phyloP scores from a whole-genome alignment of 495 filamentous ascomycete genomes.

The Aspergillus homomorphus region DNA sequence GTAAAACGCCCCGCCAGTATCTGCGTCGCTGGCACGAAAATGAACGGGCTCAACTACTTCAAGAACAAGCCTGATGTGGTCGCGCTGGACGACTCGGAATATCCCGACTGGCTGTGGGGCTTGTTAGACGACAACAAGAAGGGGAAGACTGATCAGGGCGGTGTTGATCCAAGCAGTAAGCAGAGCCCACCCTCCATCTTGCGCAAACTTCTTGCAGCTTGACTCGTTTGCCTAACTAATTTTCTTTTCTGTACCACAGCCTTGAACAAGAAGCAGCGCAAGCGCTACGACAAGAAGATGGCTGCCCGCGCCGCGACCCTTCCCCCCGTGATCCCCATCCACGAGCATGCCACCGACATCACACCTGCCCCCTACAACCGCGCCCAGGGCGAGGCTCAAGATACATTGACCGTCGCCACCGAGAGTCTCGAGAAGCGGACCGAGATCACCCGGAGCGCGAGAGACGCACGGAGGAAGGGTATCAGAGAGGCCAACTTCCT shows the following conservation, averaged over 20 bases:
- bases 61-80: constrained; percentile 71
- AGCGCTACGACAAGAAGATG: constrained; percentile 59
- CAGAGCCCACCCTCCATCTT: constrained; percentile 27
- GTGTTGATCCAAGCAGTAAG: constrained; percentile 58
- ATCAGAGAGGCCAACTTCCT: constrained; percentile 97
- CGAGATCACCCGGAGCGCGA: constrained; percentile 54
- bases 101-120: constrained; percentile 88
- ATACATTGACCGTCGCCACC: constrained; percentile 30
- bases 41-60: constrained; percentile 83
- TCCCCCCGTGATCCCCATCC: constrained; percentile 73
- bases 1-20: constrained; percentile 40
- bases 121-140: constrained; percentile 57
- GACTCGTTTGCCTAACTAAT: constrained; percentile 1
- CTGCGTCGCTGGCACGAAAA: constrained; percentile 64
- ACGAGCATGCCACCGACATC: constrained; percentile 82
- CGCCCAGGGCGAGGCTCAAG: constrained; percentile 23
- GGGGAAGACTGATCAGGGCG: constrained; percentile 35
- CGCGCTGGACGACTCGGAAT: constrained; percentile 77
- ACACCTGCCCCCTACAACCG: constrained; percentile 52
- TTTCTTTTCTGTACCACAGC: constrained; percentile 22
- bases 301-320: constrained; percentile 62
- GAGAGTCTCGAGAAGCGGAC: constrained; percentile 39
- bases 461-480: constrained; percentile 66
- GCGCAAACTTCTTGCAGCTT: background rate
- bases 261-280: constrained; percentile 58